These are phyloP conservation scores for Cutaneotrichosporon dermatis DNA, from an alignment of 1,284 basidiomycete species.

Conservation along the genomic window DNA sequence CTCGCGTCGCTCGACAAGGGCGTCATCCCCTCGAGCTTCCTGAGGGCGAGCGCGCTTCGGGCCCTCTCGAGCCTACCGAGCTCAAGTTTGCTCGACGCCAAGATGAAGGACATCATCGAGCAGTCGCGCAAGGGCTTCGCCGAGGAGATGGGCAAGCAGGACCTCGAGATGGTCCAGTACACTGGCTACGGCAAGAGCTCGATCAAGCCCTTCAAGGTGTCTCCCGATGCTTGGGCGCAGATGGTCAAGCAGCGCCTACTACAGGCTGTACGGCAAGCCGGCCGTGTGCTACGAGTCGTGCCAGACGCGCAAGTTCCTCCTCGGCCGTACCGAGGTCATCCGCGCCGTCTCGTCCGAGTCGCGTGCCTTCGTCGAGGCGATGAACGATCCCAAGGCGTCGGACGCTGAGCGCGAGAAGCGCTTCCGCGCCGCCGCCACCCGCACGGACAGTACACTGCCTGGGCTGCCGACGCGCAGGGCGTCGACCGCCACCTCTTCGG, in stretches of 20 bases:
- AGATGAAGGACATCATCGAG: conserved; percentile 50
- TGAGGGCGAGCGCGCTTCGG: conserved; percentile 47
- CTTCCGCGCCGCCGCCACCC: conserved; percentile 71
- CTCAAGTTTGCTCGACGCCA: conserved; percentile 67
- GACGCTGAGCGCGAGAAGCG: conserved; percentile 63
- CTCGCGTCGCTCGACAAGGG: conserved; percentile 71
- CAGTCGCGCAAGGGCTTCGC: conserved; percentile 67
- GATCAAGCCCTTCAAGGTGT: conserved; percentile 84
- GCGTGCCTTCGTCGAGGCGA: conserved; percentile 80
- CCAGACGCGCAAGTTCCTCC: conserved; percentile 89
- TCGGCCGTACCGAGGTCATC: conserved; percentile 92
- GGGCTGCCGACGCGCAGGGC: conserved; percentile 90
- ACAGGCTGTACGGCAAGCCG: conserved; percentile 73
- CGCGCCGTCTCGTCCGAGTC: conserved; percentile 77
- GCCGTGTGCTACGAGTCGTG: conserved; percentile 89
- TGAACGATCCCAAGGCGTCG: conserved; percentile 61
- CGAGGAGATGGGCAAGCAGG: conserved; percentile 70
- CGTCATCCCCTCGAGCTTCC: conserved; percentile 61
- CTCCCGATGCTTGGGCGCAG: conserved; percentile 93
- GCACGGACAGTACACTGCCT: conserved; percentile 85
- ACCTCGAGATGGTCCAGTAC: conserved; percentile 82
- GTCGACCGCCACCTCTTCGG: conserved; percentile 96
- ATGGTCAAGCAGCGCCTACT: conserved; percentile 91
- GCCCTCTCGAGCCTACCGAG: conserved; percentile 57
- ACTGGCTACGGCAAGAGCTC: conserved; percentile 84